phyloP scores from a whole-genome alignment of 2,329 filamentous ascomycete species.

The Daldinia sp. region DNA sequence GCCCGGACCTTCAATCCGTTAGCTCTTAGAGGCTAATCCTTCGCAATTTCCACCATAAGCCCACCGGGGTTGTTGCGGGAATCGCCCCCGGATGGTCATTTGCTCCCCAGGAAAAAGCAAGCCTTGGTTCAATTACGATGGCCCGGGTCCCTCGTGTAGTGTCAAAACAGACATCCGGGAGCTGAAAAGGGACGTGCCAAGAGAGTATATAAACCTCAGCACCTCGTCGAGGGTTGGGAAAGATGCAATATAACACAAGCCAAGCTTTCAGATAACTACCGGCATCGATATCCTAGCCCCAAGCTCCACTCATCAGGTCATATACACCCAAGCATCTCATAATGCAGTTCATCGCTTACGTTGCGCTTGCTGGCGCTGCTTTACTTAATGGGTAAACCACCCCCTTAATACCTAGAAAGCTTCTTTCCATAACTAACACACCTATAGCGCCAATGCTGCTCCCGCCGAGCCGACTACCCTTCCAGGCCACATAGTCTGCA shows the following conservation, averaged over 20 bases:
- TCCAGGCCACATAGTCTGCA: slow-evolving; percentile 31
- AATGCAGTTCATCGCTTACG: slow-evolving; percentile 21
- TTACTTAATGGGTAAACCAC: slow-evolving; percentile 28
- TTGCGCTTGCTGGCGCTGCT: slow-evolving; percentile 26
- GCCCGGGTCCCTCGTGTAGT: not conserved
- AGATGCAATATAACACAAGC: slow-evolving; percentile 10
- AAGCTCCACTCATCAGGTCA: not conserved
- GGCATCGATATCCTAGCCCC: slow-evolving; percentile 7
- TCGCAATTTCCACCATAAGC: slow-evolving; percentile 29
- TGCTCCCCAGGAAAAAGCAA: slow-evolving; percentile 13
- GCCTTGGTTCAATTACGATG: slow-evolving; percentile 8
- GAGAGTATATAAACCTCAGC: slow-evolving; percentile 25
- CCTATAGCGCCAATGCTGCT: slow-evolving; percentile 19
- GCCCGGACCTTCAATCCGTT: not conserved
- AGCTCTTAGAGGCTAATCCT: slow-evolving; percentile 13
- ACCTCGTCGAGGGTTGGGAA: slow-evolving; percentile 5
- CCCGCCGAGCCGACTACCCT: slow-evolving; percentile 23
- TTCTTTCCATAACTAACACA: not conserved
- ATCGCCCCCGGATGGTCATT: slow-evolving; percentile 1
- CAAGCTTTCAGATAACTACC: slow-evolving; percentile 1
- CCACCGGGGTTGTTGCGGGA: slow-evolving; percentile 9
- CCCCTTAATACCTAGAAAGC: too few relatives aligned
- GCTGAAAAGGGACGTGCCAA: slow-evolving; percentile 16
- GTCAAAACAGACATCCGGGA: not conserved
- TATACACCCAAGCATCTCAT: slow-evolving; percentile 8